Percentiles rank a stretch among this genome's conserved stretches.
Evolutionary conservation across 495 filamentous ascomycete genomes (phyloP).

Genomic region (Penicillium verhagenii): DNA sequence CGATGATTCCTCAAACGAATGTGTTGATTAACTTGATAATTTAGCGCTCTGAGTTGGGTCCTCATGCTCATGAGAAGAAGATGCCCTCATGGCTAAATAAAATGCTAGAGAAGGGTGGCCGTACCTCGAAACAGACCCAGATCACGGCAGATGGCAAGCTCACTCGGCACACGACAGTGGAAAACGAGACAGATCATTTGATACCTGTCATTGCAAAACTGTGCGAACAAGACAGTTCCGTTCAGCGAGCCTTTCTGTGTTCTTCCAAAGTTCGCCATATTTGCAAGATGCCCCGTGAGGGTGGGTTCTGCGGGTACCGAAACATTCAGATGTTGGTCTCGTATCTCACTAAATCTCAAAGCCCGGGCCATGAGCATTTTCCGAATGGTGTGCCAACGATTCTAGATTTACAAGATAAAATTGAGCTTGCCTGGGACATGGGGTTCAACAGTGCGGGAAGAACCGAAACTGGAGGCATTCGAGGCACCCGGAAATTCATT

Average conservation of each 20-base stretch:
- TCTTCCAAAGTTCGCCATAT: conserved; percentile 75
- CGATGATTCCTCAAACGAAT: neutral
- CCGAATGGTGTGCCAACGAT: conserved; percentile 68
- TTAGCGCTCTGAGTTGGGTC: conserved; percentile 66
- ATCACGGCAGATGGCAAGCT: conserved; percentile 52
- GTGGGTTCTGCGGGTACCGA: conserved; percentile 95
- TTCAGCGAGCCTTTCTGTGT: conserved; percentile 75
- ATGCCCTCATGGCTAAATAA: conserved; percentile 82
- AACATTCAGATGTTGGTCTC: conserved; percentile 95
- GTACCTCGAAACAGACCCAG: conserved; percentile 53
- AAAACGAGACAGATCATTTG: conserved; percentile 66
- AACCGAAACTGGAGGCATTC: conserved; percentile 82
- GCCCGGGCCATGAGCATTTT: conserved; percentile 60
- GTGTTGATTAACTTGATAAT: conserved; percentile 27
- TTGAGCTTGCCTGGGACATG: conserved; percentile 86
- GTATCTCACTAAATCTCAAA: conserved; percentile 61
- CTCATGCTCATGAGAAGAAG: conserved; percentile 77
- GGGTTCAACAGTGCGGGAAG: conserved; percentile 75
- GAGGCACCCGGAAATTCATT: conserved; percentile 90
- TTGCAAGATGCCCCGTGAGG: conserved; percentile 74
- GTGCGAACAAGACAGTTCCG: conserved; percentile 62
- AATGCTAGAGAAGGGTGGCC: conserved; percentile 64
- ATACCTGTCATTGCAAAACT: conserved; percentile 71
- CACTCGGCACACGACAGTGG: conserved; percentile 42
- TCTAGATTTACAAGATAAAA: conserved; percentile 80